Conservation (phyloP, 2,329 filamentous ascomycete species). For the Drechslera avenae region DNA sequence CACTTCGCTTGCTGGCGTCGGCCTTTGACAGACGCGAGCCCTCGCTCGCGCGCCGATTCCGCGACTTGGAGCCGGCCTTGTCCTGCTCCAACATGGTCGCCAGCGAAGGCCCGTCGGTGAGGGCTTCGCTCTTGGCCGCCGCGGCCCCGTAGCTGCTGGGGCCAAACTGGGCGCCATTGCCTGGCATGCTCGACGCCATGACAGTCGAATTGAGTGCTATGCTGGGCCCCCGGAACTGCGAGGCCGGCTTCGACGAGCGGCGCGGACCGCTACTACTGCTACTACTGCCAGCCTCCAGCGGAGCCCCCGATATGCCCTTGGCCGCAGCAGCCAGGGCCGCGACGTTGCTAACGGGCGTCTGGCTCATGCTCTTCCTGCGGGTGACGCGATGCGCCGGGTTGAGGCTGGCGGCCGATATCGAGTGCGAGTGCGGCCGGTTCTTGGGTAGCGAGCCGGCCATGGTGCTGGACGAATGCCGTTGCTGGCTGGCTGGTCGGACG, state of each 20-base stretch:
- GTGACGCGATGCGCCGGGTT: constrained; percentile 85
- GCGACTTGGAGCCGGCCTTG: constrained; percentile 57
- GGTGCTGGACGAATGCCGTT: constrained; percentile 56
- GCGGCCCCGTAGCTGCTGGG: constrained; percentile 43
- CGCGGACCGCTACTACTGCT: constrained; percentile 55
- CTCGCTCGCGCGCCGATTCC: constrained; percentile 75
- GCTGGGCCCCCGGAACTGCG: constrained; percentile 54
- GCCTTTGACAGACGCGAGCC: constrained; percentile 81
- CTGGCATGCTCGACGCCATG: constrained; percentile 71
- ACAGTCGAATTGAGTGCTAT: constrained; percentile 61
- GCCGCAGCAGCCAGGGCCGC: constrained; percentile 74
- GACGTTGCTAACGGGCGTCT: constrained; percentile 72
- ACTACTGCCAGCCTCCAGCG: constrained; percentile 54
- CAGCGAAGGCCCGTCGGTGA: constrained; percentile 71
- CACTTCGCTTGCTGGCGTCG: constrained; percentile 73
- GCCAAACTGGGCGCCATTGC: constrained; percentile 50
- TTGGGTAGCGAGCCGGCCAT: constrained; percentile 65
- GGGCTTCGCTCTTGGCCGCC: constrained; percentile 60
- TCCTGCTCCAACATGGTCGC: constrained; percentile 52
- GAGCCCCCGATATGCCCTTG: constrained; percentile 67
- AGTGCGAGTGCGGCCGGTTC: constrained; percentile 80
- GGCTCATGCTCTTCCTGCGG: constrained; percentile 90
- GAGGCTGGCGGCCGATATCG: constrained; percentile 75
- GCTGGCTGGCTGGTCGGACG: constrained; percentile 52
- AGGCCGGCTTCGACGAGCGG: constrained; percentile 66